These are phyloP conservation scores for Globisporangium irregulare DNA, from an alignment of 352 stramenopile genomes.

Conservation along the genomic window DNA sequence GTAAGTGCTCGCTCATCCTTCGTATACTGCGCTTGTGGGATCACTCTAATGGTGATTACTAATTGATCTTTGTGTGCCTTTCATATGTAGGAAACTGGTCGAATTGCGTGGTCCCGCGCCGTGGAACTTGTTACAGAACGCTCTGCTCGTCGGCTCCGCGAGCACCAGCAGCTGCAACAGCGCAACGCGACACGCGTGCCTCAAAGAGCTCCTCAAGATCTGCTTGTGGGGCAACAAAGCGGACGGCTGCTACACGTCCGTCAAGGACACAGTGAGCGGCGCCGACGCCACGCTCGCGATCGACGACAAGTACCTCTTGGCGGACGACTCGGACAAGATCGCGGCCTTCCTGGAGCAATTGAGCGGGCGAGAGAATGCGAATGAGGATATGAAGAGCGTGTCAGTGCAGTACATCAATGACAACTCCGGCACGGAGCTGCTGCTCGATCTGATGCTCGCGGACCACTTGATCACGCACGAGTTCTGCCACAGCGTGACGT, in stretches of 20 bases:
- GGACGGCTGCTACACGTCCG: conserved; percentile 70
- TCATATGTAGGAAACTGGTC: conserved; percentile 38
- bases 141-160: conserved; percentile 27
- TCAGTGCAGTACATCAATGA: conserved; percentile 73
- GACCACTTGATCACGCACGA: conserved; percentile 55
- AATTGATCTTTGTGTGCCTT: neutral
- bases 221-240: conserved; percentile 80
- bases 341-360: conserved; percentile 37
- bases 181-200: conserved; percentile 31
- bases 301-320: conserved; percentile 57
- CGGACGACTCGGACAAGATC: conserved; percentile 54
- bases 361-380: neutral
- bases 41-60: neutral
- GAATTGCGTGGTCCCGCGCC: conserved; percentile 52
- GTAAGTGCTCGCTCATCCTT: conserved; percentile 15
- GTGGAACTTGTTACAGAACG: conserved; percentile 58
- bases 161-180: conserved; percentile 15
- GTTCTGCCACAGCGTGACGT: conserved; percentile 53
- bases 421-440: conserved; percentile 72
- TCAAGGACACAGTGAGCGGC: conserved; percentile 68
- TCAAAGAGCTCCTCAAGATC: conserved; percentile 63
- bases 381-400: conserved; percentile 2
- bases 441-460: conserved; percentile 62
- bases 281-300: conserved; percentile 44
- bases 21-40: neutral